Percentiles rank a stretch among this genome's conserved stretches.
phyloP scores from a whole-genome alignment of 495 filamentous ascomycete genomes.

The Oidiodendron maius region DNA sequence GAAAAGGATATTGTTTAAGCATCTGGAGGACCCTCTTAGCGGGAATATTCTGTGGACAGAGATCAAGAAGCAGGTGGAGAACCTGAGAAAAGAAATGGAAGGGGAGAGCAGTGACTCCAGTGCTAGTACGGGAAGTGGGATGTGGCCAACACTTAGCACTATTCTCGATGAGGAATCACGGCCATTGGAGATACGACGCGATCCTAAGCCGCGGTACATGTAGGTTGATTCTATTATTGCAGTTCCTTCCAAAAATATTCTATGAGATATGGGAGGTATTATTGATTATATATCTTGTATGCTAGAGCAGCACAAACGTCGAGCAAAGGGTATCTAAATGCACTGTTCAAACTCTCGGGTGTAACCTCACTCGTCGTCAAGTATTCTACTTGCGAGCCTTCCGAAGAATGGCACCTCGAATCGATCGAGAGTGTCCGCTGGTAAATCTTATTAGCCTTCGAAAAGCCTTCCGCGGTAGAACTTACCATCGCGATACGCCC shows the following conservation, averaged over 20 bases:
- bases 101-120: constrained; percentile 6
- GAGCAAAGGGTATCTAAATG: constrained; percentile 14
- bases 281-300: constrained; percentile 15
- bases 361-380: constrained; percentile 73
- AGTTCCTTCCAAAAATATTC: background rate
- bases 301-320: background rate
- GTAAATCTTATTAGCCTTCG: constrained; percentile 18
- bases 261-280: constrained; percentile 1
- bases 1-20: constrained; percentile 23
- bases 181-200: constrained; percentile 6
- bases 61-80: constrained; percentile 51
- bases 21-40: constrained; percentile 31
- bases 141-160: constrained; percentile 6
- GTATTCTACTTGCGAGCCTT: constrained; percentile 75
- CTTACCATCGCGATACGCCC: constrained; percentile 79
- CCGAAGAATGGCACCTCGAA: constrained; percentile 88
- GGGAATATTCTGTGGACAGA: constrained; percentile 44
- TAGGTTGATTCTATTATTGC: too few species aligned
- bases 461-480: background rate
- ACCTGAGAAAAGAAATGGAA: constrained; percentile 50
- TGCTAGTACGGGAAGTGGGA: constrained; percentile 6
- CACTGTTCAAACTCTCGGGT: constrained; percentile 1
- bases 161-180: constrained; percentile 4
- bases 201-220: constrained; percentile 7
- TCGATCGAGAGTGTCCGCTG: constrained; percentile 74